phyloP scores from a whole-genome alignment of 2,329 filamentous ascomycete species.

The Trichoderma sp. region DNA sequence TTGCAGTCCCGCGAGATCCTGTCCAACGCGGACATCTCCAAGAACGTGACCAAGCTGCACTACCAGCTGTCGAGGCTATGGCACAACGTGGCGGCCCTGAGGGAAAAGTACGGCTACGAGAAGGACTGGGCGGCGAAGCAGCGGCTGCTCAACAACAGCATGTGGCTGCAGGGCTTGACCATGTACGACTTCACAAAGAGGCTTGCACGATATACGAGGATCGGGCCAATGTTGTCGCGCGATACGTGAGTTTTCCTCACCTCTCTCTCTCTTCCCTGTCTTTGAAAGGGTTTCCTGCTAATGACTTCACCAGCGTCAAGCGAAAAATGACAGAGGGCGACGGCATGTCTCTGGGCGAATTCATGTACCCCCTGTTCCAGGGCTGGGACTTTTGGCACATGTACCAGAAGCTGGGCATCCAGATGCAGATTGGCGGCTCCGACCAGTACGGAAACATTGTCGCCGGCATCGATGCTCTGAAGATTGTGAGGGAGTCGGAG shows the following conservation, averaged over 20 bases:
- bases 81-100: slow-evolving; percentile 69
- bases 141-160: slow-evolving; percentile 76
- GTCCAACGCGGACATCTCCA: slow-evolving; percentile 54
- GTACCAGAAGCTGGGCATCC: slow-evolving; percentile 66
- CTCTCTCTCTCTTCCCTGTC: no score
- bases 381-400: slow-evolving; percentile 97
- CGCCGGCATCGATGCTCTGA: slow-evolving; percentile 82
- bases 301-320: slow-evolving; percentile 59
- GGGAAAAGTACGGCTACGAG: slow-evolving; percentile 64
- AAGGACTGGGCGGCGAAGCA: slow-evolving; percentile 67
- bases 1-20: slow-evolving; percentile 62
- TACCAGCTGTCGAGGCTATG: slow-evolving; percentile 73
- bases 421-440: slow-evolving; percentile 90
- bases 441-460: slow-evolving; percentile 98
- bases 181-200: slow-evolving; percentile 75
- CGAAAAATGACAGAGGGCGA: slow-evolving; percentile 80
- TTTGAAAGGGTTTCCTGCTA: no score
- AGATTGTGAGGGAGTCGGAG: slow-evolving; percentile 66
- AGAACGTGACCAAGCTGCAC: slow-evolving; percentile 69
- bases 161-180: slow-evolving; percentile 74
- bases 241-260: slow-evolving; percentile 71
- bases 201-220: slow-evolving; percentile 71
- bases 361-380: slow-evolving; percentile 89
- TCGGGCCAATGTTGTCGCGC: slow-evolving; percentile 84
- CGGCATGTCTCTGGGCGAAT: slow-evolving; percentile 93